Conservation (phyloP, 176 grass and related monocot species). For the Eremochloa ophiuroides region DNA sequence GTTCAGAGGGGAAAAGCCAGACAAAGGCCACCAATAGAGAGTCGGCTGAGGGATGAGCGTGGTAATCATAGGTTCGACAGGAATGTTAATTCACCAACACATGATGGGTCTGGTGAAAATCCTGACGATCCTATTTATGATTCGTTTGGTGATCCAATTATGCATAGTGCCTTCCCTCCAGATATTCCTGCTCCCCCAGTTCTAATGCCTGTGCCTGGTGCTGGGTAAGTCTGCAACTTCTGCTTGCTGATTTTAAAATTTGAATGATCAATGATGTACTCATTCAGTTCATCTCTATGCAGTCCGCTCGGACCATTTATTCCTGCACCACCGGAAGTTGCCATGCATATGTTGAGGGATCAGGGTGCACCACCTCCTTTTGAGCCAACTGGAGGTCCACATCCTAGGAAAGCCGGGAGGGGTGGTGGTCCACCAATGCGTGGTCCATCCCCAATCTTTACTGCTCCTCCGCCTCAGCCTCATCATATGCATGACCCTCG, state of each 20-base stretch:
- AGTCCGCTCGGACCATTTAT: constrained; percentile 96
- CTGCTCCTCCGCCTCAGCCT: constrained; percentile 38
- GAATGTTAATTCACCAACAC: constrained; percentile 53
- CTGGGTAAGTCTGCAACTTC: constrained; percentile 62
- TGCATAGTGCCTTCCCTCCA: constrained; percentile 60
- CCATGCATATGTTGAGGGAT: constrained; percentile 94
- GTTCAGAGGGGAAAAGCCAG: constrained; percentile 69
- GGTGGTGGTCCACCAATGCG: constrained; percentile 41
- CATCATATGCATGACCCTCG: constrained; percentile 71
- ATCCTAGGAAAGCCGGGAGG: constrained; percentile 55
- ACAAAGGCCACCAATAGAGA: constrained; percentile 51
- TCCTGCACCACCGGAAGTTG: constrained; percentile 93
- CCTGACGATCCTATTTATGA: constrained; percentile 68
- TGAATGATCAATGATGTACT: background rate
- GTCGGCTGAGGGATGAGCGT: constrained; percentile 80
- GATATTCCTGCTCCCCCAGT: constrained; percentile 82
- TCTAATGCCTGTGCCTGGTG: constrained; percentile 94
- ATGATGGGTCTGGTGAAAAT: constrained; percentile 54
- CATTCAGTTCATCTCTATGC: constrained; percentile 4
- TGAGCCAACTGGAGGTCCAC: constrained; percentile 41
- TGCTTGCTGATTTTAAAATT: constrained; percentile 15
- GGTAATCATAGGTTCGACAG: constrained; percentile 49
- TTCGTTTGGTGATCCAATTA: constrained; percentile 58
- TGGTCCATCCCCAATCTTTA: constrained; percentile 47
- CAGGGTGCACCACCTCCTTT: constrained; percentile 68